These are phyloP conservation scores for Elongisporangium senticosum DNA, from an alignment of 352 stramenopile genomes.

Conservation along the genomic window DNA sequence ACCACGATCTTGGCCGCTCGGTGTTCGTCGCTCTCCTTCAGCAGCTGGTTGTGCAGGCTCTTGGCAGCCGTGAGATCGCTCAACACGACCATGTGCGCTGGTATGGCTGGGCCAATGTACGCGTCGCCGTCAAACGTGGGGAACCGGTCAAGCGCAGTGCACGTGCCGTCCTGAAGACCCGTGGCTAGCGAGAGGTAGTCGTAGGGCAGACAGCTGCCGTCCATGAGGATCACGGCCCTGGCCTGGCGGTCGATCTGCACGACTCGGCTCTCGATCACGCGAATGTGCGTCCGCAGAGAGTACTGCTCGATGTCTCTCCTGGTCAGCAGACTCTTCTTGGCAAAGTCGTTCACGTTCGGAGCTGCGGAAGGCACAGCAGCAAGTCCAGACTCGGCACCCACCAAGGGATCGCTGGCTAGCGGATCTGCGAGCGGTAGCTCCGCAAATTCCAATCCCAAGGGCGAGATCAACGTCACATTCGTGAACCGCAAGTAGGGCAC, in stretches of 20 bases:
- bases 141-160: constrained; percentile 30
- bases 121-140: constrained; percentile 36
- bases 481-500: constrained; percentile 85
- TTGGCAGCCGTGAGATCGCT: constrained; percentile 12
- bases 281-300: constrained; percentile 54
- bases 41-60: constrained; percentile 13
- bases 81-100: constrained; percentile 12
- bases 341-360: constrained; percentile 33
- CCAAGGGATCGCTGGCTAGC: not conserved
- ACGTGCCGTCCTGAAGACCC: constrained; percentile 59
- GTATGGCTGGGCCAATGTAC: constrained; percentile 15
- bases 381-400: not conserved
- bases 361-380: constrained; percentile 1
- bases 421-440: not conserved
- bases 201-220: constrained; percentile 80
- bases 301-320: constrained; percentile 45
- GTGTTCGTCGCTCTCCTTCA: constrained; percentile 3
- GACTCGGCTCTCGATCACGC: constrained; percentile 51
- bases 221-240: constrained; percentile 67
- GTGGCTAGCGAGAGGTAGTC: constrained; percentile 78
- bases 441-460: constrained; percentile 49
- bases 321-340: constrained; percentile 37
- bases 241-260: constrained; percentile 66
- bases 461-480: constrained; percentile 82
- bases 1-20: constrained; percentile 32